These are phyloP conservation scores for Suhomyces tanzawaensis DNA, from an alignment of 805 yeast species.

Conservation along the genomic window DNA sequence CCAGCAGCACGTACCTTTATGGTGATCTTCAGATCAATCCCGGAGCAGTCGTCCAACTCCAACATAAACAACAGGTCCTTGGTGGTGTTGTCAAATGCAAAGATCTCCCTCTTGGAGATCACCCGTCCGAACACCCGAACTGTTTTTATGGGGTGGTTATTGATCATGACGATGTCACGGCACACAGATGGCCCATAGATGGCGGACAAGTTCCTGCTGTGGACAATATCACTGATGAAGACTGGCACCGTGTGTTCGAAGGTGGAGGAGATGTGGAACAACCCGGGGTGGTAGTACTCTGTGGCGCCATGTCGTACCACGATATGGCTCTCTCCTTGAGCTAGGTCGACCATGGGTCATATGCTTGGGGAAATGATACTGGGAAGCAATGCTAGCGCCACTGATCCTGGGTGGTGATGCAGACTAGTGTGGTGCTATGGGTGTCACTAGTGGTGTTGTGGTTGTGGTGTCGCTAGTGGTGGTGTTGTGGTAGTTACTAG, in stretches of 20 bases:
- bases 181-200: neutral
- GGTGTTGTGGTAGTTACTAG: no score
- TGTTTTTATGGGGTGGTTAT: slow-evolving; percentile 34
- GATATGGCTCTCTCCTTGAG: slow-evolving; percentile 36
- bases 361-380: no score
- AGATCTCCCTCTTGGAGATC: neutral
- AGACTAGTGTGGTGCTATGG: slow-evolving; percentile 5
- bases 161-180: slow-evolving; percentile 16
- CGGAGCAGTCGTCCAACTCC: slow-evolving; percentile 36
- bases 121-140: slow-evolving; percentile 26
- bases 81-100: slow-evolving; percentile 1
- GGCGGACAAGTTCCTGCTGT: neutral
- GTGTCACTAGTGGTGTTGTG: no score
- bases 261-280: slow-evolving; percentile 34
- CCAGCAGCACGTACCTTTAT: slow-evolving; percentile 16
- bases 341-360: slow-evolving; percentile 26
- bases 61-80: slow-evolving; percentile 16
- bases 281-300: slow-evolving; percentile 31
- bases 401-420: no score
- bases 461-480: no score
- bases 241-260: slow-evolving; percentile 20
- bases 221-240: slow-evolving; percentile 29
- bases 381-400: no score
- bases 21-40: slow-evolving; percentile 24
- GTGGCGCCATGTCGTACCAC: slow-evolving; percentile 22